Conservation (phyloP, 495 filamentous ascomycete species). For the Clohesyomyces aquaticus region DNA sequence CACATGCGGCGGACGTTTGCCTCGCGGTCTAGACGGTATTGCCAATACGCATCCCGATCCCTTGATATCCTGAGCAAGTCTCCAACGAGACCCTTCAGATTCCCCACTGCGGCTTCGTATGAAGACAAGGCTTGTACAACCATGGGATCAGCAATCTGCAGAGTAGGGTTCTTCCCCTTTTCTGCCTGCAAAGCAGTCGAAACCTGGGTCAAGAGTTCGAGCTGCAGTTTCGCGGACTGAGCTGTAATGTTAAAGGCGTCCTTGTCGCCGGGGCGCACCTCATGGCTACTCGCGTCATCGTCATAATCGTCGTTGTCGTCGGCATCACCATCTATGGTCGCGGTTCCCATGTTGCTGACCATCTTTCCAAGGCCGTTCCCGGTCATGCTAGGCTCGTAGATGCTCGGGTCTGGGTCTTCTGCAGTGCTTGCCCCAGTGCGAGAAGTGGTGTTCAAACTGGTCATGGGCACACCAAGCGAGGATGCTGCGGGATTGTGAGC, state of each 20-base stretch:
- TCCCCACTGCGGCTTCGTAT: slow-evolving; percentile 86
- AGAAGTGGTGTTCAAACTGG: slow-evolving; percentile 47
- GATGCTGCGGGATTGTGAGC: slow-evolving; percentile 23
- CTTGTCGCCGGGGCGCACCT: slow-evolving; percentile 71
- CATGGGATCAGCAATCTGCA: slow-evolving; percentile 72
- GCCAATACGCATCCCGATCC: slow-evolving; percentile 95
- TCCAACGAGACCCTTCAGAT: slow-evolving; percentile 81
- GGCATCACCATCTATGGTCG: slow-evolving; percentile 56
- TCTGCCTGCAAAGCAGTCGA: slow-evolving; percentile 79
- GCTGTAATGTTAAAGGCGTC: slow-evolving; percentile 95
- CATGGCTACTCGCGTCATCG: slow-evolving; percentile 79
- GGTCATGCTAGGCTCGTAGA: slow-evolving; percentile 61
- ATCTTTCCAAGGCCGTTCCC: slow-evolving; percentile 57
- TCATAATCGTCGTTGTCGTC: slow-evolving; percentile 82
- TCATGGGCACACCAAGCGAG: slow-evolving; percentile 52
- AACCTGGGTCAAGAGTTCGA: slow-evolving; percentile 85
- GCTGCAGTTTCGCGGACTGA: slow-evolving; percentile 88
- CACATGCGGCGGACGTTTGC: slow-evolving; percentile 87
- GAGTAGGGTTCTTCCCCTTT: slow-evolving; percentile 65
- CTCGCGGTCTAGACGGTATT: slow-evolving; percentile 89
- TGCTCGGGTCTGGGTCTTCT: slow-evolving; percentile 60
- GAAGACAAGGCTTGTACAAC: slow-evolving; percentile 79
- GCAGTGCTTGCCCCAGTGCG: slow-evolving; percentile 51
- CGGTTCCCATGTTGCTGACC: slow-evolving; percentile 52
- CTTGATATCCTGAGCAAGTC: slow-evolving; percentile 88